Evolutionary conservation across 495 filamentous ascomycete genomes (phyloP), one percentile per base, ranked within the genome.

Genomic region (Wilcoxina mikolae): DNA sequence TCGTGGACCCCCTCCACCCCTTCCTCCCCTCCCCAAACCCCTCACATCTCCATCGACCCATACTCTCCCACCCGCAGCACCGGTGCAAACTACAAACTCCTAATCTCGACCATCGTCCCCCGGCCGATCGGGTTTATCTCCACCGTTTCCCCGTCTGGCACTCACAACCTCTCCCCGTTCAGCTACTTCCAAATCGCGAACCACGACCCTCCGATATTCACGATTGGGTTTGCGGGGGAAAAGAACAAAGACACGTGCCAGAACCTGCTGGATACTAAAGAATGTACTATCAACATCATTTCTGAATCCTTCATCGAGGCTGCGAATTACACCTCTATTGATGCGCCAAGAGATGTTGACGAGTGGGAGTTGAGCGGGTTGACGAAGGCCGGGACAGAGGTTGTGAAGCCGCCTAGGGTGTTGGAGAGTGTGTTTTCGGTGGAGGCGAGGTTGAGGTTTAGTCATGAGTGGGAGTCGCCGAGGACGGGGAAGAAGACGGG

Each of bases 121-220:
- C 76, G 90, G 20, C 91, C 90, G 44, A 75, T 80, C 58, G 76
- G 72, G 41, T 75, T 80, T 61, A 62, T 79, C 2, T 76, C 72
- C 0, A 75, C 77, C 24, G 58, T 66, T 51, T 71, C 71, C 23
- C 54, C 56, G 2, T 55, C 68, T 22, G 72, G 75, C 39, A 69
- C 44, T 23, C 72, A 73, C 57, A 96, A 96, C 68, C 75, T 96
- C 3, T 84, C 90, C 0, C 89, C 88, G 0, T 94, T 89, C 72
- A 82, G 76, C 58, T 95, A 91, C 71, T 82, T 86, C 57, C 77
- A 86, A 55, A 65, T 95, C 9, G 76, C 95, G 59, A 80, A 81
- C 62, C 86, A 93, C 65, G 90, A 95, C 66, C 90, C 91, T 2
- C 91, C 91, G 0, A 72, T 94, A 25, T 93, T 96, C 69, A 73